Base-by-base conservation (phyloP, 441 rosid genomes). In the Arabidopsis hybrid region DNA sequence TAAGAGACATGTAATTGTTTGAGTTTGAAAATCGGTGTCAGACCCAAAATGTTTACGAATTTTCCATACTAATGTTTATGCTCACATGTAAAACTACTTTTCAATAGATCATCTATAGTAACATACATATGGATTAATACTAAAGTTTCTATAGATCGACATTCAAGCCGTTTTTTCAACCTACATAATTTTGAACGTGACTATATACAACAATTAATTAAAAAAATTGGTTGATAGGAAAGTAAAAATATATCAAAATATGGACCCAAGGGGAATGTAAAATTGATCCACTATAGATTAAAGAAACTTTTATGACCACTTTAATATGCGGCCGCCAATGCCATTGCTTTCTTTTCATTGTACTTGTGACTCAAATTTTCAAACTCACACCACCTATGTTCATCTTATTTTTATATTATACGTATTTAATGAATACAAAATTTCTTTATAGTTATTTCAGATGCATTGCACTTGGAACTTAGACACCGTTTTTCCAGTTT, bases 401-500 rank as follows among this genome's bases (percentile, higher is more conserved):
- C 45, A 57, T 61, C 69, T 21, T 68, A 0, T 39, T 52, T 43
- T 34, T 29, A 7, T 29, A 14, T 71, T 43, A 35, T 45, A 47
- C 4, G 13, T 43, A 17, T 36, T 46, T 53, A 45, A 49, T 67
- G 74, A 53, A 62, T 29, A 69, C 56, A 68, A 64, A 39, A 9
- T 11, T 31, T 36, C 40, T 49, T 18, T 31, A 42, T 56, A 59
- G 31, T 62, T 31, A 53, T 65, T 79, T 64, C 71, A 75, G 80
- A 72, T 74, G 78, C 61, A 76, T 26, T 82, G 84, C 83, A 81
- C 61, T 81, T 76, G 51, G 26, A 32, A 65, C 8, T 71, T 69
- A n/a, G 12, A 47, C 62, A 51, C 50, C 72, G 35, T 49, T 59
- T 60, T 70, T 50, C 73, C 56, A 62, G 63, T 67, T 74, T 70